A percentile compares a stretch with the other conserved stretches of the same genome.
Conservation (phyloP, 2,329 filamentous ascomycete species). For the Colletotrichum eremochloae region DNA sequence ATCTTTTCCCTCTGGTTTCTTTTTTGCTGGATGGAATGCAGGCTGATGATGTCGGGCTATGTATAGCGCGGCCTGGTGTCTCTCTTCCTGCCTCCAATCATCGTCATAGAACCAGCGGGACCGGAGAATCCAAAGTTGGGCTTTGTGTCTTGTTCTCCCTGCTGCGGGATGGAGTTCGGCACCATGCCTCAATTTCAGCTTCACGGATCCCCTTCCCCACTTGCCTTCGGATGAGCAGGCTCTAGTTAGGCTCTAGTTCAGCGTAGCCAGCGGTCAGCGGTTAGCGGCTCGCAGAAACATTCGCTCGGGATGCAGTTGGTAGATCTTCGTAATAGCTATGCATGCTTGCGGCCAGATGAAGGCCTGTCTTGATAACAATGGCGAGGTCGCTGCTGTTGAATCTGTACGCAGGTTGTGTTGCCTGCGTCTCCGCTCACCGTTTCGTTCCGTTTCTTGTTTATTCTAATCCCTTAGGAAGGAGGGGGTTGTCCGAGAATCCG, state of each 20-base stretch:
- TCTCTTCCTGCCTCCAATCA: conserved; percentile 9
- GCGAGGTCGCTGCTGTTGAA: conserved; percentile 24
- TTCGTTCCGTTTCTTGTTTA: background rate
- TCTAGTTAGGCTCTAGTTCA: conserved; percentile 1
- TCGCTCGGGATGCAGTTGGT: conserved; percentile 12
- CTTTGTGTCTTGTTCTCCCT: conserved; percentile 12
- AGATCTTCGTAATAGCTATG: background rate
- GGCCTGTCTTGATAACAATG: conserved; percentile 7
- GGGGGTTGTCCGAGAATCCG: background rate
- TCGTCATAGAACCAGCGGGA: background rate
- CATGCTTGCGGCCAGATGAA: conserved; percentile 23
- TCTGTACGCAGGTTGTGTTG: conserved; percentile 9
- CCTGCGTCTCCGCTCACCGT: conserved; percentile 1
- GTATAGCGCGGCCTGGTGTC: conserved; percentile 12
- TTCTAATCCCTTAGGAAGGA: background rate
- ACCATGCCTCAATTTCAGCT: conserved; percentile 23
- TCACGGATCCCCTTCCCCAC: background rate
- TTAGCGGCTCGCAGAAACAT: conserved; percentile 13
- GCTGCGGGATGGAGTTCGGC: background rate
- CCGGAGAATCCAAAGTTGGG: background rate
- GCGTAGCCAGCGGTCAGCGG: background rate
- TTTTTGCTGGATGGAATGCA: conserved; percentile 22
- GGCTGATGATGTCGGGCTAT: conserved; percentile 3
- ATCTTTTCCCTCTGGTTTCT: conserved; percentile 2
- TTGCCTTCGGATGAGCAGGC: conserved; percentile 9